Base-by-base conservation (phyloP, 2,329 filamentous ascomycete genomes). In the Hysterium pulicare region DNA sequence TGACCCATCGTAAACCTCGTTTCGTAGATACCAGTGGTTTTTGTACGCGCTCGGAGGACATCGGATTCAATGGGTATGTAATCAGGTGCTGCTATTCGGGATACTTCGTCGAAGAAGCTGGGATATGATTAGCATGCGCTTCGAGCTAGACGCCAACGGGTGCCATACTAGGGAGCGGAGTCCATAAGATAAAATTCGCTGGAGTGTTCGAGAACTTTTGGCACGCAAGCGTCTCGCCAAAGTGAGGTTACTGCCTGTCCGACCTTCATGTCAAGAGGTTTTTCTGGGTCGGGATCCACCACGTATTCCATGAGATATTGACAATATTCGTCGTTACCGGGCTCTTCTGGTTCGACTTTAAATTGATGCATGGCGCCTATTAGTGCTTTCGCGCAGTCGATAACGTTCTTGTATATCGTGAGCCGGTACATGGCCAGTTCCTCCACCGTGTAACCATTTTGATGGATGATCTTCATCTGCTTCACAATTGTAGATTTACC, bases 381-480 rank as follows among this genome's bases (percentile, higher is more conserved):
- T 49, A 98, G 81, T 38, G 90, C 86, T 66, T 95, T 97, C 54
- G 90, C 88, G 75, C 93, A 98, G 71, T 98, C 93, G 55, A 97
- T 81, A 46, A 98, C 77, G 67, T 98, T 98, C 73, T 98, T 98
- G 76, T 95, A 98, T 47, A 98, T 90, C 24, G 93, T 97, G 49
- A 95, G 82, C 46, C 93, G 86, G 73, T 97, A 97, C 65, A 95
- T 85, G 59, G 86, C 86, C 38, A 97, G 78, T 70, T 98, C 93
- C 59, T 97, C 91, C 54, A 89, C 83, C 9, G 88, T 90, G 71
- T 98, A 98, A 47, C 93, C 93, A 71, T 96, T 95, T 60, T 97
- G 86, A 64, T 98, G 93, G 62, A 98, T 97, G 58, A 98, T 98
- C 73, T 97, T 98, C 93, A 98, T 98, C 77, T 98, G 93, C 71